These are phyloP conservation scores for Hortaea werneckii DNA, from an alignment of 2,329 filamentous ascomycete genomes.

Conservation along the genomic window DNA sequence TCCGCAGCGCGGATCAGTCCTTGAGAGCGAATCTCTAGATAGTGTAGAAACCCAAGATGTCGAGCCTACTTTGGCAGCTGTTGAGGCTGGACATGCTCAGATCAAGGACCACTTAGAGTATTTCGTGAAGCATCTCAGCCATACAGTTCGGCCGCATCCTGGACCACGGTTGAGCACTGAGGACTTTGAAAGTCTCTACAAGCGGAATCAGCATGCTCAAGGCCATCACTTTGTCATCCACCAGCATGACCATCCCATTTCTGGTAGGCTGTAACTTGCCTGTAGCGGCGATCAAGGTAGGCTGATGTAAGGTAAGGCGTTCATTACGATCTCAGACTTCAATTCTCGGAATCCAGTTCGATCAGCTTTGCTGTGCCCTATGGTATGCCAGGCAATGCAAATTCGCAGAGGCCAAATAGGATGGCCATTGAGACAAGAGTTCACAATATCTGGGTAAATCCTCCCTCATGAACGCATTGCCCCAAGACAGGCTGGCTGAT, in stretches of 20 bases:
- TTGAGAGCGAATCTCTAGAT: neutral
- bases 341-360: constrained; percentile 58
- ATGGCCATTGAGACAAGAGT: constrained; percentile 38
- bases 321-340: constrained; percentile 54
- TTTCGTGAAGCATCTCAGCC: constrained; percentile 34
- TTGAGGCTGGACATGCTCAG: constrained; percentile 42
- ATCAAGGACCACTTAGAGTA: constrained; percentile 41
- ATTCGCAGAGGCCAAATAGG: constrained; percentile 29
- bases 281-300: neutral
- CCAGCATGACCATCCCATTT: constrained; percentile 62
- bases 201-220: constrained; percentile 33
- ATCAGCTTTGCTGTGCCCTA: constrained; percentile 45
- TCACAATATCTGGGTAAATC: constrained; percentile 32
- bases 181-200: constrained; percentile 38
- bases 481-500: constrained; percentile 5
- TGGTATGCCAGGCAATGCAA: constrained; percentile 33
- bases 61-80: constrained; percentile 28
- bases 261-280: constrained; percentile 34
- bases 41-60: neutral
- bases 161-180: constrained; percentile 30
- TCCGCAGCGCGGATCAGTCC: neutral
- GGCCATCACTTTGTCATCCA: constrained; percentile 55
- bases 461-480: no score
- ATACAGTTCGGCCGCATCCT: constrained; percentile 16
- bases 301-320: constrained; percentile 20